Evolutionary conservation across 371 early-diverging fungal species (phyloP).

Genomic region (Mucor ambiguus): DNA sequence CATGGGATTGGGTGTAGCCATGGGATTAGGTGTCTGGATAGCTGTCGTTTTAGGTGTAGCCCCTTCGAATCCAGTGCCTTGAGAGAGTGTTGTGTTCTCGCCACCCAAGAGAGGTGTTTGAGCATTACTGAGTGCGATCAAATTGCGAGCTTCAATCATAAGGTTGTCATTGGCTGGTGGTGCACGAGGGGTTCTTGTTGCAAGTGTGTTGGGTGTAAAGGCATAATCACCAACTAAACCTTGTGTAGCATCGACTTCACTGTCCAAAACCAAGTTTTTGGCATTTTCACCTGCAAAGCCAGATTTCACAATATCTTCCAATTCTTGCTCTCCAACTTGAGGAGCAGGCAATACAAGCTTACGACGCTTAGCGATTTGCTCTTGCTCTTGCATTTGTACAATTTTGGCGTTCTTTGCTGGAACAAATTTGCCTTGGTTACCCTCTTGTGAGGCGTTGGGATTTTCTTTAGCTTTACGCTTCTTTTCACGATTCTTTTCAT

Average conservation of each 20-base stretch:
- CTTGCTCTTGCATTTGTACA: constrained; percentile 68
- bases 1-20: constrained; percentile 57
- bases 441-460: constrained; percentile 44
- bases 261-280: constrained; percentile 66
- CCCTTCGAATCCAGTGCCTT: constrained; percentile 73
- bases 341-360: constrained; percentile 89
- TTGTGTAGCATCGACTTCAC: constrained; percentile 64
- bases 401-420: constrained; percentile 60
- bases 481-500: constrained; percentile 77
- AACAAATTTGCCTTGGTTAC: constrained; percentile 56
- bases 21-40: constrained; percentile 86
- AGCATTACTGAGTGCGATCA: constrained; percentile 70
- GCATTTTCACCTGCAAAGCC: constrained; percentile 85
- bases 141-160: constrained; percentile 82
- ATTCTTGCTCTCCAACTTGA: constrained; percentile 87
- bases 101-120: constrained; percentile 93
- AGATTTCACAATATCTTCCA: constrained; percentile 91
- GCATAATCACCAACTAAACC: constrained; percentile 76
- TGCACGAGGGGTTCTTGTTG: constrained; percentile 73
- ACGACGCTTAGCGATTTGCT: constrained; percentile 74
- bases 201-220: constrained; percentile 49
- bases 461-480: constrained; percentile 65
- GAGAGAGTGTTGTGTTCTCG: constrained; percentile 51
- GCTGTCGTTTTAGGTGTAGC: constrained; percentile 62
- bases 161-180: constrained; percentile 72